Percentiles rank a stretch among this genome's conserved stretches.
These are phyloP conservation scores for Tetratostichococcus sp. DNA, from an alignment of 139 green algal species.

Conservation along the genomic window DNA sequence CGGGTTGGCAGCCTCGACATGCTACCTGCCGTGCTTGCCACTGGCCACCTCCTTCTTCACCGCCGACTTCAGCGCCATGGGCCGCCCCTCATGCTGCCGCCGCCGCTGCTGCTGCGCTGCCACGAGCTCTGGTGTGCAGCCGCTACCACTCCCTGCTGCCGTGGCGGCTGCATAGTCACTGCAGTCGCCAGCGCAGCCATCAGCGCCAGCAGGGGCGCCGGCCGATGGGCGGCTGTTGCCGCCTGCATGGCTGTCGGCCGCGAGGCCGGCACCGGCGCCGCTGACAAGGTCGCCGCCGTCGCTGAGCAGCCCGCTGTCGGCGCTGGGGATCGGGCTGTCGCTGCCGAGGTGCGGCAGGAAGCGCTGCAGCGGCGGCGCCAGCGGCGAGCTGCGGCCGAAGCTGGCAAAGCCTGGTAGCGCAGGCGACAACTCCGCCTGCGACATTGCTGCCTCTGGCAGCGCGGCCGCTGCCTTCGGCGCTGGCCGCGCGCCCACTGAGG, in stretches of 20 bases:
- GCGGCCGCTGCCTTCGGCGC: too few relatives aligned
- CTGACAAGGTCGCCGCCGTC: too few relatives aligned
- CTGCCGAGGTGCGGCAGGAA: neutral
- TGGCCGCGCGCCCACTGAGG: too few relatives aligned
- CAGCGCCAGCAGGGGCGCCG: too few relatives aligned
- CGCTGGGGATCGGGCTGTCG: too few relatives aligned
- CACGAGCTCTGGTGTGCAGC: too few relatives aligned
- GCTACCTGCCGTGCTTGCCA: neutral
- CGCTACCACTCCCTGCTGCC: too few relatives aligned
- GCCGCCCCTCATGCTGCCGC: neutral
- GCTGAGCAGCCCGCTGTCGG: too few relatives aligned
- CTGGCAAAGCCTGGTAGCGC: neutral
- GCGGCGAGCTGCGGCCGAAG: neutral
- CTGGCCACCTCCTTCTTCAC: neutral
- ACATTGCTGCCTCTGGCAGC: neutral
- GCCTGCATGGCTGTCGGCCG: neutral
- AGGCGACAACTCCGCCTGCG: too few relatives aligned
- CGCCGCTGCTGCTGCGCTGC: neutral
- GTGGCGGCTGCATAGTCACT: too few relatives aligned
- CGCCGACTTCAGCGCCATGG: neutral
- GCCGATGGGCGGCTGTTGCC: neutral
- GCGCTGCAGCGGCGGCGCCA: neutral
- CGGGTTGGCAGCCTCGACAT: neutral
- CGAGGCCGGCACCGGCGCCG: too few relatives aligned
- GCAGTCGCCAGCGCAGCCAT: too few relatives aligned